phyloP scores from a whole-genome alignment of 768 basidiomycete species.

The Imleria badia region DNA sequence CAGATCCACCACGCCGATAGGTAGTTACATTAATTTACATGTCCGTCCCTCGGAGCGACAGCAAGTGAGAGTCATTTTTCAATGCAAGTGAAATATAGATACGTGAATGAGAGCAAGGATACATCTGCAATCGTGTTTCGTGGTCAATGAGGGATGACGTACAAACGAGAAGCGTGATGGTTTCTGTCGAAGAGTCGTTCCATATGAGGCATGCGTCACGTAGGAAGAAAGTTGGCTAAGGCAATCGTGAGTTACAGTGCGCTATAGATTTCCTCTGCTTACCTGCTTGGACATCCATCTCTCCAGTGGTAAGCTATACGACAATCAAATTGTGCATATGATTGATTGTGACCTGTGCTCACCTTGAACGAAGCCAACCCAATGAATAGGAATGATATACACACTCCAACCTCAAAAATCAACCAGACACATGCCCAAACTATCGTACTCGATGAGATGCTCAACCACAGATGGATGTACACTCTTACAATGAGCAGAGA shows the following conservation, averaged over 20 bases:
- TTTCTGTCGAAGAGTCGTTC: not conserved
- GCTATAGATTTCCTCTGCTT: constrained; percentile 23
- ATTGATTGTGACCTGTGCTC: constrained; percentile 8
- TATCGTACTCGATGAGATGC: constrained; percentile 27
- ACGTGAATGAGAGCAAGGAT: constrained; percentile 27
- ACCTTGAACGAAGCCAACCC: constrained; percentile 87
- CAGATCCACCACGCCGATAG: constrained; percentile 2
- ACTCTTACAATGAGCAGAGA: constrained; percentile 67
- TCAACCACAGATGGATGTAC: not conserved
- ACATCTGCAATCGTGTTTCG: constrained; percentile 23
- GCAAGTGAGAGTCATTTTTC: constrained; percentile 20
- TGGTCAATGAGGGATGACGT: constrained; percentile 12
- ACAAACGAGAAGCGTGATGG: constrained; percentile 8
- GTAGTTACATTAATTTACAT: constrained; percentile 34
- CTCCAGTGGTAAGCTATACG: constrained; percentile 36
- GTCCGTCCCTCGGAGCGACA: constrained; percentile 12
- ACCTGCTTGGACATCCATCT: constrained; percentile 69
- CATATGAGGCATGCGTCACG: constrained; percentile 34
- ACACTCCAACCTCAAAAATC: constrained; percentile 67
- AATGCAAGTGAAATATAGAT: constrained; percentile 32
- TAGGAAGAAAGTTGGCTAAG: constrained; percentile 63
- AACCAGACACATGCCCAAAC: constrained; percentile 91
- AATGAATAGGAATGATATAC: constrained; percentile 76
- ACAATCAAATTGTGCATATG: constrained; percentile 1
- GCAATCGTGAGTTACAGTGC: constrained; percentile 6